Evolutionary conservation across 108 stramenopile species (phyloP), one percentile per base, ranked within the genome.

Genomic region (Cylindrotheca closterium): DNA sequence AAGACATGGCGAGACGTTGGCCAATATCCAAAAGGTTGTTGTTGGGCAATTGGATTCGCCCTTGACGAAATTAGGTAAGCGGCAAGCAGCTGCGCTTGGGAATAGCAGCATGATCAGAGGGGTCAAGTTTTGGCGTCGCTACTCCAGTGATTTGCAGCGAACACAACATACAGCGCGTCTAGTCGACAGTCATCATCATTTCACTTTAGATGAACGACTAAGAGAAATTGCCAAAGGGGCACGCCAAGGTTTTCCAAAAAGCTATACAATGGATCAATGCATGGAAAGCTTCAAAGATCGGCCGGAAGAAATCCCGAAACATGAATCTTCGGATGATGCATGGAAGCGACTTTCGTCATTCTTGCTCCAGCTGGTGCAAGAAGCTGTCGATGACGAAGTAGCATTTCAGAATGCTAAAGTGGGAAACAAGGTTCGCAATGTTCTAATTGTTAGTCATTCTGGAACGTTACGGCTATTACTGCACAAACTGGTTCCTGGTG

Each of bases 1-100:
- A 19, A 79, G 85, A 5, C 85, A 86, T 69, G 85, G 82, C 56
- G 82, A 86, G 64, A 81, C 85, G 1, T 55, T 68, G 52, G 79
- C 85, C 26, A 86, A 86, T 66, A 48, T 52, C 0, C 30, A 68
- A 5, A 67, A 67, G 19, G 22, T 80, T 28, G 82, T 86, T 8
- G 61, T 73, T 2, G 85, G 85, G 3, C 85, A 86, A 48, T 55
- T 61, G 17, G 82, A 83, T 26, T 82, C 81, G 58, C 66, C 73
- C 10, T 42, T 74, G 28, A 67, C 73, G 19, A 45, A 46, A 21
- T 24, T 47, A 33, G 73, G 73, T 3, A 30, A 47, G 7, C 49
- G 33, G 18, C 66, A 74, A 58, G 65, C 73, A 10, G 32, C 30
- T 34, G 54, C 59, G 23, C 37, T 67, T 21, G 70, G 70, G n/a